These are phyloP conservation scores for Adansonia gregorii DNA, from an alignment of 441 rosid species.

Conservation along the genomic window DNA sequence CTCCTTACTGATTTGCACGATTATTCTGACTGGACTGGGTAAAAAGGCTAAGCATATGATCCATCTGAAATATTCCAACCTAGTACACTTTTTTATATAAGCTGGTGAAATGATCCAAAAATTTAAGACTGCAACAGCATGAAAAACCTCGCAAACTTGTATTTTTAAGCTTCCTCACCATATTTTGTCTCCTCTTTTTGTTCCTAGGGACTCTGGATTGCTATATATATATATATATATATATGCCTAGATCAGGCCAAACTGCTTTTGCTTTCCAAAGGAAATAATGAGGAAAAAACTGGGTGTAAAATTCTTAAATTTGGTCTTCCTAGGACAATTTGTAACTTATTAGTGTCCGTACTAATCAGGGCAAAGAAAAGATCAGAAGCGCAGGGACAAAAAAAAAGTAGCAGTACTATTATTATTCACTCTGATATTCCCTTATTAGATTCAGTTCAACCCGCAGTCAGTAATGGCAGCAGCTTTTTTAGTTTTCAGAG, in stretches of 20 bases:
- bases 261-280: background rate
- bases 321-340: background rate
- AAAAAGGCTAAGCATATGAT: background rate
- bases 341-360: background rate
- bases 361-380: background rate
- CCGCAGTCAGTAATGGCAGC: background rate
- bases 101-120: background rate
- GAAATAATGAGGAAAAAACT: background rate
- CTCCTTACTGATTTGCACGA: background rate
- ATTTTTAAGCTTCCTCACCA: background rate
- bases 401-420: no score
- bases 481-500: background rate
- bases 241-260: background rate
- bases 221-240: background rate
- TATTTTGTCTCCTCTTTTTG: background rate
- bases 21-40: background rate
- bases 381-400: background rate
- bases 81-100: background rate
- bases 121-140: background rate
- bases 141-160: background rate
- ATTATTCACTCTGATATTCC: constrained; percentile 11
- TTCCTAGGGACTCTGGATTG: background rate
- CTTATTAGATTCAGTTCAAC: constrained; percentile 2
- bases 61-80: background rate
- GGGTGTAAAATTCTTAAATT: background rate